Conservation (phyloP, 2,329 filamentous ascomycete species). For the Apiospora sp. region DNA sequence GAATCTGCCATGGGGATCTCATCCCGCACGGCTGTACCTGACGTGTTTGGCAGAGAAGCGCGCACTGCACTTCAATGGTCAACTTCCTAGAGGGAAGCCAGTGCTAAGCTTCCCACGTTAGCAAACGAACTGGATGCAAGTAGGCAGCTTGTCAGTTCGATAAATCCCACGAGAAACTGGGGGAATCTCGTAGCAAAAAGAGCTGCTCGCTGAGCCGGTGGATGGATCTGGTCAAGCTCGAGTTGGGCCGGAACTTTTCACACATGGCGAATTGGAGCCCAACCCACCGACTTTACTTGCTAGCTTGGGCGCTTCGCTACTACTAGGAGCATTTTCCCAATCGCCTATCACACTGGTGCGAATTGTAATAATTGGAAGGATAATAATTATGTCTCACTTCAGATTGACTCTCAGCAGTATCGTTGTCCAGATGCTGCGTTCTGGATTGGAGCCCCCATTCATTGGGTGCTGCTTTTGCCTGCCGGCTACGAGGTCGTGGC, state of each 20-base stretch:
- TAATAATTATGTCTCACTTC: neutral
- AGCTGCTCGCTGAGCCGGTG: neutral
- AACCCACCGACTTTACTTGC: neutral
- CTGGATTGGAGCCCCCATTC: neutral
- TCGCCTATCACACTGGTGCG: neutral
- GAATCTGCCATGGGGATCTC: too few relatives aligned
- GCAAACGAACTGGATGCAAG: too few relatives aligned
- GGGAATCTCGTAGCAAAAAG: neutral
- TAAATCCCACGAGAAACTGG: neutral
- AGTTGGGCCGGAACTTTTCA: constrained; percentile 14
- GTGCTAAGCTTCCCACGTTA: neutral
- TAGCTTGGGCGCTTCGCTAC: neutral
- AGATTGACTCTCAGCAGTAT: neutral
- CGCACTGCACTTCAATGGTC: neutral
- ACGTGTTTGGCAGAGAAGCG: neutral
- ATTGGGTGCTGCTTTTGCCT: neutral
- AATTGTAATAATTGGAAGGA: neutral
- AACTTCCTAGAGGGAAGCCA: neutral
- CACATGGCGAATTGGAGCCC: constrained; percentile 13
- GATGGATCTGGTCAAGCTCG: neutral
- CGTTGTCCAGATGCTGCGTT: neutral
- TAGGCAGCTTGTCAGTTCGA: neutral
- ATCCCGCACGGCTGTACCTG: neutral
- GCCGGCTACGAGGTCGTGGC: neutral
- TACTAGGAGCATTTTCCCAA: neutral